Percentiles rank a stretch among this genome's conserved stretches.
These are phyloP conservation scores for Nadsonia starkeyi-henricii DNA, from an alignment of 1,139 yeast genomes.

Conservation along the genomic window DNA sequence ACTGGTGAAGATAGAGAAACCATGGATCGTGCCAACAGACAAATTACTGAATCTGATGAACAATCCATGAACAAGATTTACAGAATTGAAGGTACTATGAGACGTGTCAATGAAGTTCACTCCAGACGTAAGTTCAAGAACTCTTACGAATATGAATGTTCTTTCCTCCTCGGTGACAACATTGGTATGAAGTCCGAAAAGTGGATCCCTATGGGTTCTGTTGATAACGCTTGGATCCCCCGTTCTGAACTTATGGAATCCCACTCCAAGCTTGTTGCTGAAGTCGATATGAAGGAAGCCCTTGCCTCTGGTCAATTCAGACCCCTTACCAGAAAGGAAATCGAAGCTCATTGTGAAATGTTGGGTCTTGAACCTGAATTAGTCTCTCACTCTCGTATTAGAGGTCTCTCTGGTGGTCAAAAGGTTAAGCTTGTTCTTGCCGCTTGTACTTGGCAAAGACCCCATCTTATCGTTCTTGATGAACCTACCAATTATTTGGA, in stretches of 20 bases:
- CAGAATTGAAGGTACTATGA: constrained; percentile 96
- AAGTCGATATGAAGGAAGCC: constrained; percentile 99
- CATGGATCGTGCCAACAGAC: constrained; percentile 99
- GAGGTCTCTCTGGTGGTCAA: constrained; percentile 99
- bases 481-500: constrained; percentile 99
- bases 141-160: constrained; percentile 98
- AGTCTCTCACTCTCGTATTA: constrained; percentile 98
- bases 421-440: constrained; percentile 98
- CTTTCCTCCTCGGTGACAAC: constrained; percentile 95
- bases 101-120: constrained; percentile 91
- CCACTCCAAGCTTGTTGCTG: constrained; percentile 98
- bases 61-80: constrained; percentile 97
- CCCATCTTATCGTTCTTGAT: constrained; percentile 97
- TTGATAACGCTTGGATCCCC: constrained; percentile 99
- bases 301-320: constrained; percentile 99
- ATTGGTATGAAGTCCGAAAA: constrained; percentile 97
- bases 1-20: constrained; percentile 99
- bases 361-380: constrained; percentile 98
- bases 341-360: constrained; percentile 96
- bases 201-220: constrained; percentile 99
- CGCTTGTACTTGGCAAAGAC: constrained; percentile 99
- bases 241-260: constrained; percentile 98
- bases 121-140: constrained; percentile 99
- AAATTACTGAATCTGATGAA: constrained; percentile 93
- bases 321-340: constrained; percentile 98